Percentiles rank a stretch among this genome's conserved stretches.
These are phyloP conservation scores for Volvariella surrecta DNA, from an alignment of 1,284 basidiomycete species.

Conservation along the genomic window DNA sequence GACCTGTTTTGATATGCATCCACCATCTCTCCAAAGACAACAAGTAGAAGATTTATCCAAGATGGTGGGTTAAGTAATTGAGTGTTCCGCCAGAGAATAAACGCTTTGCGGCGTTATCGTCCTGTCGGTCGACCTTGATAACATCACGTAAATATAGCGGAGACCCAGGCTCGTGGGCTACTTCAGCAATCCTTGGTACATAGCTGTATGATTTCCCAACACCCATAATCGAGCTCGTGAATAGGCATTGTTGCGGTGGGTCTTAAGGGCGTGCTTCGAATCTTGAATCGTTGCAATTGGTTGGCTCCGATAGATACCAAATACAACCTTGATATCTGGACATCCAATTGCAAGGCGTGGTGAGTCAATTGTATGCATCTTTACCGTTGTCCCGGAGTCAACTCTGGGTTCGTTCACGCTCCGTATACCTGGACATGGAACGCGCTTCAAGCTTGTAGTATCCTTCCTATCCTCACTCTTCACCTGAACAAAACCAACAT, in stretches of 20 bases:
- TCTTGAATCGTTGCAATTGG: slow-evolving; percentile 21
- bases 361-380: too few species aligned
- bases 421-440: slow-evolving; percentile 16
- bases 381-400: too few species aligned
- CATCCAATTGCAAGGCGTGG: not conserved
- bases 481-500: too few species aligned
- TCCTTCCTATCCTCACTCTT: too few species aligned
- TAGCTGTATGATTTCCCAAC: slow-evolving; percentile 15
- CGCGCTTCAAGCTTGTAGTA: slow-evolving; percentile 11
- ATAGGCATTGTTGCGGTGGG: slow-evolving; percentile 21
- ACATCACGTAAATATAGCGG: slow-evolving; percentile 26
- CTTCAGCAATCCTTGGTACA: slow-evolving; percentile 14
- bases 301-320: slow-evolving; percentile 9
- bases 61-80: slow-evolving; percentile 11
- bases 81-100: slow-evolving; percentile 18
- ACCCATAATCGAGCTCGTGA: slow-evolving; percentile 19
- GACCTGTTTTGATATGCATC: slow-evolving; percentile 25
- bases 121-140: slow-evolving; percentile 27
- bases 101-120: slow-evolving; percentile 29
- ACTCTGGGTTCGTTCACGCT: slow-evolving; percentile 11
- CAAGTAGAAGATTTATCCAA: slow-evolving; percentile 20
- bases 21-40: slow-evolving; percentile 25
- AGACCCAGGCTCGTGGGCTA: slow-evolving; percentile 13
- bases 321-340: slow-evolving; percentile 2
- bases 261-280: slow-evolving; percentile 25